Evolutionary conservation across 1,284 basidiomycete genomes (phyloP).

Genomic region (Apiotrichum brassicae): DNA sequence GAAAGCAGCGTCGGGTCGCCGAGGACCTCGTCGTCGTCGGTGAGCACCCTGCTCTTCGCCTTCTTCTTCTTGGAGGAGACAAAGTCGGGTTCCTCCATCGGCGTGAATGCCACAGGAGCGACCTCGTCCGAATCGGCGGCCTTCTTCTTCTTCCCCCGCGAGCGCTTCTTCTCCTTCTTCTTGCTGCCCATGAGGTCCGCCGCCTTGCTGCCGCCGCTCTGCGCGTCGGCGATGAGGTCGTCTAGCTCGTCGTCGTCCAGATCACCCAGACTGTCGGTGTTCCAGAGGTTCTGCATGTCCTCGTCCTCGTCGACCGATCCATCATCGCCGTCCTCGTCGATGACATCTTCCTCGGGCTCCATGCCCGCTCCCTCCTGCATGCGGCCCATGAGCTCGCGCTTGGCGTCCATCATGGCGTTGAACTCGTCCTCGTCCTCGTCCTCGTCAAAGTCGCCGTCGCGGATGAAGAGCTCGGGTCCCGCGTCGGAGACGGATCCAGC

Average conservation of each 20-base stretch:
- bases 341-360: constrained; percentile 16
- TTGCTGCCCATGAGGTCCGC: constrained; percentile 28
- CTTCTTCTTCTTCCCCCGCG: constrained; percentile 42
- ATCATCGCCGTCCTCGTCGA: constrained; percentile 4
- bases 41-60: constrained; percentile 19
- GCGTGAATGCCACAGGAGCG: constrained; percentile 31
- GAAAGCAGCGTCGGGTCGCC: constrained; percentile 69
- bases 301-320: constrained; percentile 20
- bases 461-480: constrained; percentile 31
- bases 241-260: constrained; percentile 42
- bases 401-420: constrained; percentile 23
- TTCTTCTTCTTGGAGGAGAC: constrained; percentile 22
- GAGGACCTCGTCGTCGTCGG: constrained; percentile 55
- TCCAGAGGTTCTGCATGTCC: constrained; percentile 31
- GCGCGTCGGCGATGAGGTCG: constrained; percentile 33
- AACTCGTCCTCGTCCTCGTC: constrained; percentile 39
- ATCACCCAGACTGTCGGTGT: constrained; percentile 16
- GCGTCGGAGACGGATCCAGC: constrained; percentile 51
- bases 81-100: constrained; percentile 33
- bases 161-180: constrained; percentile 26
- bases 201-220: constrained; percentile 11
- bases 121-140: constrained; percentile 4
- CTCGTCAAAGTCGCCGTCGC: constrained; percentile 29
- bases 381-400: constrained; percentile 21
- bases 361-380: constrained; percentile 16